Base-by-base conservation (phyloP, 1,139 yeast species). In the Candida glucosophila region DNA sequence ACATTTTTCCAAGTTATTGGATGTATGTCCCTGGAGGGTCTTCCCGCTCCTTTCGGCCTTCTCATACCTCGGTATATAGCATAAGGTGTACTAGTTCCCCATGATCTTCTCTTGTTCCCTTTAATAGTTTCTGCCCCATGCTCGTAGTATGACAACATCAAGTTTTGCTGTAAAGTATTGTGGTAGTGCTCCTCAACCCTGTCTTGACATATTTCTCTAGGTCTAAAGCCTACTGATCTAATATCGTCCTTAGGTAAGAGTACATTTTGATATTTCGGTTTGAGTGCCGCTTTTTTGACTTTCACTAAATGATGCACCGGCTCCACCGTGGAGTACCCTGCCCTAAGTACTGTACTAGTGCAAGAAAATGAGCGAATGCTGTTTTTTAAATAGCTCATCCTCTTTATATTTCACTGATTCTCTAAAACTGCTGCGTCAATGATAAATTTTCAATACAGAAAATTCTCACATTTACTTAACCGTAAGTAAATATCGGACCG, bases 301-400 rank as follows among this genome's bases (percentile, higher is more conserved):
- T 72, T 73, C 29, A 90, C 82, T 34, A 76, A 67, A 53, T 90
- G 98, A 52, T 90, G 98, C 11, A 88, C 94, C 3, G 98, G 97
- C 28, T 77, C 71, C 18, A 82, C 88, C 23, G 83, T 69, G 24
- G 92, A 79, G 49, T 77, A 77, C 2, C 83, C 93, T 6, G 85
- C 70, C 43, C 74, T 81, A 22, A 62, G 45, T 13, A 52, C 44
- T 5, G 47, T 46, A 1, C 55, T 30, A 13, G 67, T 46, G 30
- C 55, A 49, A 16, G 77, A 67, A 43, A 75, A 71, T 24, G 43
- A 48, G 54, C 77, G 73, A 15, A 48, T 35, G 33, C 50, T 43
- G 32, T 37, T 43, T 33, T 32, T 48, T 35, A 37, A 39, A 49
- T 47, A 40, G 27, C 32, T 35, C 33, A 25, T 25, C 15, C n/a